Evolutionary conservation across 2,329 filamentous ascomycete species (phyloP).

Genomic region (Apiospora malaysiana): DNA sequence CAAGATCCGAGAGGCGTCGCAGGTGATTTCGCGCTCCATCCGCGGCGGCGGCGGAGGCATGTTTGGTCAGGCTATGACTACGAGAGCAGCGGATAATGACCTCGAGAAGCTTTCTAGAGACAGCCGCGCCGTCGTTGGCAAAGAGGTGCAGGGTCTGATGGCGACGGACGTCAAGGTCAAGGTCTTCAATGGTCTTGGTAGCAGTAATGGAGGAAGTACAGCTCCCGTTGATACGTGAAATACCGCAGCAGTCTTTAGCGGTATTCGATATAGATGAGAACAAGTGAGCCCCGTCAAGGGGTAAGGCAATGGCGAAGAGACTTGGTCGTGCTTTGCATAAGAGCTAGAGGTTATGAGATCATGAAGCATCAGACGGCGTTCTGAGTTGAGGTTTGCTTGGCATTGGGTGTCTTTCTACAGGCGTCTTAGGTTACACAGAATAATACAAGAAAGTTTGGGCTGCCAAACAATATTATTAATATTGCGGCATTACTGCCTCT

Average conservation of each 20-base stretch:
- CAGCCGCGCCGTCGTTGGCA: constrained; percentile 40
- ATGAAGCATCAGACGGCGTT: constrained; percentile 42
- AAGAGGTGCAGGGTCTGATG: constrained; percentile 42
- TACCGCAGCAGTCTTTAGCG: not conserved
- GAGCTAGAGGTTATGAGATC: constrained; percentile 30
- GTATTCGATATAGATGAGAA: not conserved
- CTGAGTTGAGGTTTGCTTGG: constrained; percentile 15
- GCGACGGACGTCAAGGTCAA: constrained; percentile 39
- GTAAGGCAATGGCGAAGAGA: not conserved
- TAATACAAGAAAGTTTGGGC: constrained; percentile 9
- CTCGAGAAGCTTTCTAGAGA: constrained; percentile 38
- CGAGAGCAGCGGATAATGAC: constrained; percentile 27
- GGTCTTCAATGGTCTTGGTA: constrained; percentile 36
- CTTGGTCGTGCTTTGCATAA: not conserved
- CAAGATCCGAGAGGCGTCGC: constrained; percentile 74
- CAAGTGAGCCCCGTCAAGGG: not conserved
- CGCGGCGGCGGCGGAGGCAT: constrained; percentile 39
- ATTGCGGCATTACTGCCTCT: not conserved
- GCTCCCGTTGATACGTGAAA: not conserved
- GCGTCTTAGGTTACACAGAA: constrained; percentile 11
- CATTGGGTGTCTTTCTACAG: constrained; percentile 16
- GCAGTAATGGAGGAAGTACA: not conserved
- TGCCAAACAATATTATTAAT: not conserved
- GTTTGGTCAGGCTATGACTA: constrained; percentile 6
- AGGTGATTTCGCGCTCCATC: constrained; percentile 40